Conservation (phyloP, 805 yeast species). For the Candida wancherniae region DNA sequence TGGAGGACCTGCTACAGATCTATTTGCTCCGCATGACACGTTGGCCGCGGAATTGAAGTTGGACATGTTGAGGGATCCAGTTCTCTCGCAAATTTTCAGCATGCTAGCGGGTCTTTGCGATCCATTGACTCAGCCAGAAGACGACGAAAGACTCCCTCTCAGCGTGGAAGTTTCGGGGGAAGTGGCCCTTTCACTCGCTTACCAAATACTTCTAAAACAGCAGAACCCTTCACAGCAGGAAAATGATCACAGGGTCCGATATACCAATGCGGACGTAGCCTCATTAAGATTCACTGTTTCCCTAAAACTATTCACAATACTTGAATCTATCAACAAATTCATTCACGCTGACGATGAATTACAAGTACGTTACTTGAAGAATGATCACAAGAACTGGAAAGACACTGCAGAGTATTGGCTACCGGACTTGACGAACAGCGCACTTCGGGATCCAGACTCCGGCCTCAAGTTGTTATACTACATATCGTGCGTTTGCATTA, state of each 20-base stretch:
- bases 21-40: conserved; percentile 11
- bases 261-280: conserved; percentile 22
- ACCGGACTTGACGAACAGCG: conserved; percentile 14
- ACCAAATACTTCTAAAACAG: conserved; percentile 17
- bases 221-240: conserved; percentile 1
- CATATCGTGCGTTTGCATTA: conserved; percentile 29
- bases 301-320: conserved; percentile 31
- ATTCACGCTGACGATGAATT: conserved; percentile 43
- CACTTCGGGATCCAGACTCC: conserved; percentile 16
- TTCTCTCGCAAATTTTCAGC: conserved; percentile 10
- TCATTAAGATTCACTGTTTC: conserved; percentile 34
- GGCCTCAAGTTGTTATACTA: conserved; percentile 26
- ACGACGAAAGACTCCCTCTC: conserved; percentile 46
- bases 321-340: conserved; percentile 30
- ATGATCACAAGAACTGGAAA: conserved; percentile 29
- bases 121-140: conserved; percentile 68
- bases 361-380: conserved; percentile 35
- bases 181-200: conserved; percentile 40
- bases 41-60: conserved; percentile 8
- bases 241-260: background rate
- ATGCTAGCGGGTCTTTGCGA: conserved; percentile 37
- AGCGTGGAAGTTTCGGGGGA: conserved; percentile 56
- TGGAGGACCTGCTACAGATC: conserved; percentile 7
- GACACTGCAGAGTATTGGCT: conserved; percentile 25
- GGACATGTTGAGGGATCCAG: conserved; percentile 7